Percentiles rank a stretch among this genome's conserved stretches.
phyloP scores from a whole-genome alignment of 768 basidiomycete species.

The Candolleomyces aberdarensis region DNA sequence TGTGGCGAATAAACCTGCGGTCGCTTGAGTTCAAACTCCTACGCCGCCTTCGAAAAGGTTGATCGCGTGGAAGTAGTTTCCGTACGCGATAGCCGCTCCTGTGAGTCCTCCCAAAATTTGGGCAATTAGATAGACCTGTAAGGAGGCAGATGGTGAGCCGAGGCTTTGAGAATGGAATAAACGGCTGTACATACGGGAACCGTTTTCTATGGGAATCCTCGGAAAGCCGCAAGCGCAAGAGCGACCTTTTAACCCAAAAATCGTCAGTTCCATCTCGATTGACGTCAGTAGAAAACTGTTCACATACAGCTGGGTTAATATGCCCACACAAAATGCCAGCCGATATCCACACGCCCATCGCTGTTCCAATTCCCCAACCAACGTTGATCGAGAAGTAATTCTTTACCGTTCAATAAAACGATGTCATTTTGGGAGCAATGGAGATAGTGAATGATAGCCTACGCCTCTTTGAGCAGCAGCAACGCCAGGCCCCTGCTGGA shows the following conservation, averaged over 20 bases:
- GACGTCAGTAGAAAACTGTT: too few relatives aligned
- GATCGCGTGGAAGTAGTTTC: constrained; percentile 66
- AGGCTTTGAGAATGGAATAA: not conserved
- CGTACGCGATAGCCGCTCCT: constrained; percentile 58
- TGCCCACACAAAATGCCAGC: too few relatives aligned
- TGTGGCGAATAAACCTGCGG: constrained; percentile 56
- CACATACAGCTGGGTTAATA: too few relatives aligned
- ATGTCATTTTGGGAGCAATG: too few relatives aligned
- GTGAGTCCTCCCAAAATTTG: constrained; percentile 62
- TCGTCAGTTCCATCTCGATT: too few relatives aligned
- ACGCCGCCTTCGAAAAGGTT: constrained; percentile 57
- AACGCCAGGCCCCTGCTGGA: too few relatives aligned
- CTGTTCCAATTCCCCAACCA: too few relatives aligned
- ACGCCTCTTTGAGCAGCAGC: too few relatives aligned
- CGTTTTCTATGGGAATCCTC: constrained; percentile 78
- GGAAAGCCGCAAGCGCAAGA: constrained; percentile 60
- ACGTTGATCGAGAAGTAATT: too few relatives aligned
- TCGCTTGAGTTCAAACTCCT: constrained; percentile 50
- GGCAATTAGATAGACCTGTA: constrained; percentile 32
- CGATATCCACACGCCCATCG: too few relatives aligned
- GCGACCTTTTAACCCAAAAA: constrained; percentile 47
- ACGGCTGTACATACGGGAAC: constrained; percentile 46
- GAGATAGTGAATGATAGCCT: too few relatives aligned
- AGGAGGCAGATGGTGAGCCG: not conserved
- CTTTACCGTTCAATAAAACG: too few relatives aligned